phyloP scores from a whole-genome alignment of 371 early-diverging fungal species.

The Blakeslea trispora region DNA sequence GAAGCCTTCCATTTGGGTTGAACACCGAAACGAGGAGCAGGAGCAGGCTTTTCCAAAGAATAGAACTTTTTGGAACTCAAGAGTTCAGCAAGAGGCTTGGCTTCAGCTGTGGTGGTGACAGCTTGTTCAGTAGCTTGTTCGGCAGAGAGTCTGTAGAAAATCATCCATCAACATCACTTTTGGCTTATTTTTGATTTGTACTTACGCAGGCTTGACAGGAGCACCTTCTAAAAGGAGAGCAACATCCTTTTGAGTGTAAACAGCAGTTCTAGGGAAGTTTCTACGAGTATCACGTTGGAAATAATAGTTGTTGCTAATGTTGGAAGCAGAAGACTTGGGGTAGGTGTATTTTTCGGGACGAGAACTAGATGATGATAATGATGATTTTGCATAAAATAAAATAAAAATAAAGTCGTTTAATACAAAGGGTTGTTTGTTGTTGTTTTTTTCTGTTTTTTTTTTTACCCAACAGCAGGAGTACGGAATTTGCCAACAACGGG shows the following conservation, averaged over 20 bases:
- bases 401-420: too few species aligned
- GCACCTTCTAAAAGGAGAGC: slow-evolving; percentile 64
- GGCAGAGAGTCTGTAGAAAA: slow-evolving; percentile 37
- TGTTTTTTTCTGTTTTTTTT: background rate
- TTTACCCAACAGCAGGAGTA: slow-evolving; percentile 61
- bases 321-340: slow-evolving; percentile 59
- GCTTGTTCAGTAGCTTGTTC: slow-evolving; percentile 23
- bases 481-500: slow-evolving; percentile 62
- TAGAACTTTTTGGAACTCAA: slow-evolving; percentile 42
- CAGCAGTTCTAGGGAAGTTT: slow-evolving; percentile 87
- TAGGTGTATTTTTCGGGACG: slow-evolving; percentile 57
- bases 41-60: slow-evolving; percentile 34
- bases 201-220: slow-evolving; percentile 45
- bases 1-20: slow-evolving; percentile 46
- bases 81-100: slow-evolving; percentile 49
- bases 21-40: slow-evolving; percentile 46
- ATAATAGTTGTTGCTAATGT: slow-evolving; percentile 84
- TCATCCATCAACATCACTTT: too few species aligned
- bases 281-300: slow-evolving; percentile 89
- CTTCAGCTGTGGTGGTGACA: slow-evolving; percentile 16
- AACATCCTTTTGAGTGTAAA: slow-evolving; percentile 79
- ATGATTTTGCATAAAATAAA: background rate
- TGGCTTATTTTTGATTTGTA: too few species aligned
- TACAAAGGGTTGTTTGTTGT: too few species aligned
- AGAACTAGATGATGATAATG: slow-evolving; percentile 36